Evolutionary conservation across 176 grass and related monocot species (phyloP), one percentile per base, ranked within the genome.

Genomic region (Melocanna baccifera): DNA sequence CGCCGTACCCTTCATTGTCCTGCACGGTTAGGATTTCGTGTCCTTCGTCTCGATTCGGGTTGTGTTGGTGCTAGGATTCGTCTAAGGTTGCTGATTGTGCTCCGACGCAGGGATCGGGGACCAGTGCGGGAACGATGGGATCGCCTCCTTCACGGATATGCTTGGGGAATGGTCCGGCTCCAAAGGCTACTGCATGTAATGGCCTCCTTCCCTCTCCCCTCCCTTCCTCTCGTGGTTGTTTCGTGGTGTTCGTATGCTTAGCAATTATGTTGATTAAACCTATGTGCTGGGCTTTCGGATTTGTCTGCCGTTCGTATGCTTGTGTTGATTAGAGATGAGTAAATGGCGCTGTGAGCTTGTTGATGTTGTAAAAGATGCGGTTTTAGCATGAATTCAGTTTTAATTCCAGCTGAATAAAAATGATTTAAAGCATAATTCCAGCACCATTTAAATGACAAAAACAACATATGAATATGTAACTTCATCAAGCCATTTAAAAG

Each of bases 121-220:
- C 89, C 92, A 94, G 92, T 97, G 95, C 69, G 76, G 68, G 55
- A 97, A 97, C 67, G 53, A 84, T 64, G 94, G 94, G 50, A 64
- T 97, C 32, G 22, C 88, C 37, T 83, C 93, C 69, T 94, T 97
- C 86, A 97, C 92, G n/a, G 81, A 94, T 13, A 51, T 89, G 72
- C 92, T 97, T n/a, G 77, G 73, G 77, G 78, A 77, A 26, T 94
- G 94, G 94, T 97, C 94, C 32, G 90, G 92, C 9, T 97, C 94
- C 59, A 69, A 97, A 61, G 94, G 94, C 56, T 87, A 97, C 77
- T 97, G 94, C 94, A 82, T 97, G 91, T 94, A 83, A 83, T 20
- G 41, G 50, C 50, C 64, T 41, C 41, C 16, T 39, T 56, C 47
- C 58, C 58, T 20, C 28, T 12, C n/a, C 25, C 45, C 26, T 34